These are phyloP conservation scores for Magnusiomyces suaveolens DNA, from an alignment of 1,139 yeast genomes.

Conservation along the genomic window DNA sequence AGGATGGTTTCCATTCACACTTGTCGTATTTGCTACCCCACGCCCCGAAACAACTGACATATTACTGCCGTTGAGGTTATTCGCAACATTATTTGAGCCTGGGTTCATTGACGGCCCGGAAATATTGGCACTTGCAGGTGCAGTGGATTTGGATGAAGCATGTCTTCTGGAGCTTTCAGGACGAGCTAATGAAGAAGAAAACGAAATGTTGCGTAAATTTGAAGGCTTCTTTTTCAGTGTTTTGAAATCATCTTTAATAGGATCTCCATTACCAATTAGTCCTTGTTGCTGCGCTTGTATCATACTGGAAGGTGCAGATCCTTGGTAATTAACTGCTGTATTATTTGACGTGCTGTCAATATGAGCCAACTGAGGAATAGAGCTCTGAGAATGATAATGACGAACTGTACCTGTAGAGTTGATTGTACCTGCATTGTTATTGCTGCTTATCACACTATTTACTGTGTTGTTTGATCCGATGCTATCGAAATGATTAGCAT, in stretches of 20 bases:
- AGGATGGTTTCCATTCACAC: neutral
- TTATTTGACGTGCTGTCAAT: neutral
- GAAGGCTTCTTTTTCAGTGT: conserved; percentile 7
- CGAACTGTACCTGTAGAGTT: neutral
- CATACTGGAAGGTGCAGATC: neutral
- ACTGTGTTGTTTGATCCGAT: neutral
- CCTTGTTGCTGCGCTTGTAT: conserved; percentile 8
- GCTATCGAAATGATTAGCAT: neutral
- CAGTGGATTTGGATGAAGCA: neutral
- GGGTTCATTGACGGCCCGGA: neutral
- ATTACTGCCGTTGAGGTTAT: neutral
- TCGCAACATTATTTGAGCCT: neutral
- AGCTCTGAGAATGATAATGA: neutral
- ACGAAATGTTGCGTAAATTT: neutral
- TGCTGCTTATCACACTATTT: neutral
- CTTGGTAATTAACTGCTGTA: neutral
- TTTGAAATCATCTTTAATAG: conserved; percentile 1
- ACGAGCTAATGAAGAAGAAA: neutral
- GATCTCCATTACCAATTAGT: neutral
- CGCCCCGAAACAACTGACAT: neutral
- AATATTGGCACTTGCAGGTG: neutral
- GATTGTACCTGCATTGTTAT: neutral
- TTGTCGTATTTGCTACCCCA: neutral
- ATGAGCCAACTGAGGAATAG: neutral
- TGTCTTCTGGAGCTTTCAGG: neutral